These are phyloP conservation scores for Penicillium sp. DNA, from an alignment of 2,329 filamentous ascomycete genomes.

Conservation along the genomic window DNA sequence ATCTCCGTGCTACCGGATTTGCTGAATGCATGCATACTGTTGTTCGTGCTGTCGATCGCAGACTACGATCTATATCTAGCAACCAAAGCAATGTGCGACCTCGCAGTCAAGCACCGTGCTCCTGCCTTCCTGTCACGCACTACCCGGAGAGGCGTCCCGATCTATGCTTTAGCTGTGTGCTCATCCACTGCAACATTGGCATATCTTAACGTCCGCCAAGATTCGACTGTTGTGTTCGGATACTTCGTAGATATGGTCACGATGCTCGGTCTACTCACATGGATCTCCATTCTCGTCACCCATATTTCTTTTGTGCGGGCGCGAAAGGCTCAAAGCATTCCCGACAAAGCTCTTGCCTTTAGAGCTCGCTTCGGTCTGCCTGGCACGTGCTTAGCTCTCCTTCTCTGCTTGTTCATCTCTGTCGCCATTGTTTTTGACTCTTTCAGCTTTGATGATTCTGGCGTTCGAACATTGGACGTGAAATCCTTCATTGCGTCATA, in stretches of 20 bases:
- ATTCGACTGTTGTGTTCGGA: constrained; percentile 49
- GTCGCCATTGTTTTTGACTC: constrained; percentile 71
- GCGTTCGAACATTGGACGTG: constrained; percentile 52
- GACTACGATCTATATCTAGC: constrained; percentile 70
- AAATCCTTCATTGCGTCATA: constrained; percentile 68
- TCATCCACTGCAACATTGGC: constrained; percentile 56
- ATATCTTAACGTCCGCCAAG: constrained; percentile 54
- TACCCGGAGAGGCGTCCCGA: constrained; percentile 60
- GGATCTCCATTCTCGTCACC: constrained; percentile 59
- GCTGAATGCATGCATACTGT: constrained; percentile 62
- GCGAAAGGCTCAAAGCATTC: constrained; percentile 51
- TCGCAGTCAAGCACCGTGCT: constrained; percentile 63
- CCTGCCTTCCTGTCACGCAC: constrained; percentile 62
- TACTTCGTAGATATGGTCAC: constrained; percentile 60
- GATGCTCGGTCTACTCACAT: constrained; percentile 57
- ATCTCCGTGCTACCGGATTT: constrained; percentile 57
- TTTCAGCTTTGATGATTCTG: constrained; percentile 45
- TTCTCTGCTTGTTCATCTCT: constrained; percentile 62
- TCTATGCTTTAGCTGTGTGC: constrained; percentile 55
- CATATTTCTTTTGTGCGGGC: constrained; percentile 59
- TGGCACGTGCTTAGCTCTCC: constrained; percentile 59
- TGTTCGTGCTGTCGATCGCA: constrained; percentile 66
- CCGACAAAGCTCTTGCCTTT: constrained; percentile 51
- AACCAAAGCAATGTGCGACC: constrained; percentile 60
- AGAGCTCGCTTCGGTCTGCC: constrained; percentile 60